phyloP scores from a whole-genome alignment of 2,329 filamentous ascomycete species.

The Aspergillus fischeri region DNA sequence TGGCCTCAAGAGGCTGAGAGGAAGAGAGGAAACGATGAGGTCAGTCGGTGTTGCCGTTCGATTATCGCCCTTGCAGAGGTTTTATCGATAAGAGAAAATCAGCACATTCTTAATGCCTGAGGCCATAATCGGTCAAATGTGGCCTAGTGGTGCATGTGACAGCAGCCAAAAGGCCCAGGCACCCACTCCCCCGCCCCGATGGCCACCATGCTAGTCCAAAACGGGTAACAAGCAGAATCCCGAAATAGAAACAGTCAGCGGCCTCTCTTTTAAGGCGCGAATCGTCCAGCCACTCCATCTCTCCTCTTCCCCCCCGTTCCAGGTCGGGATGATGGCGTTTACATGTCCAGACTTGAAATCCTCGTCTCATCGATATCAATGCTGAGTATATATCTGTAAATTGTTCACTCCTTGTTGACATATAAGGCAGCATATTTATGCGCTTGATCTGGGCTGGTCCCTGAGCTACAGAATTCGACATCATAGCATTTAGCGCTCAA shows the following conservation, averaged over 20 bases:
- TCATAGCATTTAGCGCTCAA: background rate
- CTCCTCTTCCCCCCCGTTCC: slow-evolving; percentile 5
- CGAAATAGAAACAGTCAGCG: slow-evolving; percentile 33
- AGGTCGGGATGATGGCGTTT: slow-evolving; percentile 11
- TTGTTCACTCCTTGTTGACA: background rate
- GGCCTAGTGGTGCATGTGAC: slow-evolving; percentile 13
- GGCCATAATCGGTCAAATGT: background rate
- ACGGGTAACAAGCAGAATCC: slow-evolving; percentile 20
- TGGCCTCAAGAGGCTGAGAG: background rate
- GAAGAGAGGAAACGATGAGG: background rate
- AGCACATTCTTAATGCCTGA: background rate
- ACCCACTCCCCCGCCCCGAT: slow-evolving; percentile 24
- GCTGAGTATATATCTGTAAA: background rate
- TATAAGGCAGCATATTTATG: background rate
- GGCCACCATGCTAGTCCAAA: slow-evolving; percentile 20
- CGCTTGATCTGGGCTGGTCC: background rate
- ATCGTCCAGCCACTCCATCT: slow-evolving; percentile 19
- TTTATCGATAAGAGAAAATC: slow-evolving; percentile 25
- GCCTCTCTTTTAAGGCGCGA: slow-evolving; percentile 18
- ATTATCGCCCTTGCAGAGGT: slow-evolving; percentile 5
- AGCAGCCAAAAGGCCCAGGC: slow-evolving; percentile 10
- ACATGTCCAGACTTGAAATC: background rate
- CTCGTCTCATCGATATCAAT: background rate
- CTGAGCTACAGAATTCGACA: background rate
- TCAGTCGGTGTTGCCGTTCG: slow-evolving; percentile 7